Evolutionary conservation across 2,329 filamentous ascomycete species (phyloP), one percentile per base, ranked within the genome.

Genomic region (Pestalotiopsis sp.): DNA sequence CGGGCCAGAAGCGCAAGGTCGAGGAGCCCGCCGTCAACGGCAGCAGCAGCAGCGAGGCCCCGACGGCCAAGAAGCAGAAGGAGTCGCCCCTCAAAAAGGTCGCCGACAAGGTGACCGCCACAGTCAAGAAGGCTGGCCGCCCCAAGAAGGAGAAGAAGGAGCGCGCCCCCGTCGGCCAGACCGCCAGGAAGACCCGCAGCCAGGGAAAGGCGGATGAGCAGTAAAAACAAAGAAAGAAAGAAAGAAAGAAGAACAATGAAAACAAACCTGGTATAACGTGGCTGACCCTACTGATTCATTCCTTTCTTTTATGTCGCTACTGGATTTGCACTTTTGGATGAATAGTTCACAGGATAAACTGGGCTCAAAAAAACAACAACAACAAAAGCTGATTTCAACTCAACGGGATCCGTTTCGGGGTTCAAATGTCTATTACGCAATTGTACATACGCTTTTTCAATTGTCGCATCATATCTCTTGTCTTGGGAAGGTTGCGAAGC

Each of bases 51-150:
- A 66, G 25, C 70, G 31, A 73, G 4, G 78, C 78, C 68, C 76
- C 76, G 3, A 69, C 73, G 1, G 79, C 79, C 58, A 84, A 84
- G 74, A 84, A 84, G 71, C 76, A 78, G 65, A 83, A 81, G 71
- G 76, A 80, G 6, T 62, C 59, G 11, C 59, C 59, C 14, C 14
- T 62, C 13, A 62, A 62, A n/a, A 62, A 39, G 13, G 78, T 80
- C 57, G 78, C 80, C 55, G 73, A 73, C 49, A 66, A 71, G 59
- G 72, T 74, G 31, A 76, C 74, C 49, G 74, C 69, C 39, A 65
- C 71, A 3, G 65, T 73, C 55, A 79, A 74, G 68, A 80, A 80
- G 66, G 73, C 72, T n/a, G 78, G 77, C 20, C 76, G 79, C 9
- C 77, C 79, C 9, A 79, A 71, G 71, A 81, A 81, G 72, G 73